Percentiles rank a stretch among this genome's conserved stretches.
Conservation (phyloP, 23 red algal species). For the Gracilariopsis chorda region DNA sequence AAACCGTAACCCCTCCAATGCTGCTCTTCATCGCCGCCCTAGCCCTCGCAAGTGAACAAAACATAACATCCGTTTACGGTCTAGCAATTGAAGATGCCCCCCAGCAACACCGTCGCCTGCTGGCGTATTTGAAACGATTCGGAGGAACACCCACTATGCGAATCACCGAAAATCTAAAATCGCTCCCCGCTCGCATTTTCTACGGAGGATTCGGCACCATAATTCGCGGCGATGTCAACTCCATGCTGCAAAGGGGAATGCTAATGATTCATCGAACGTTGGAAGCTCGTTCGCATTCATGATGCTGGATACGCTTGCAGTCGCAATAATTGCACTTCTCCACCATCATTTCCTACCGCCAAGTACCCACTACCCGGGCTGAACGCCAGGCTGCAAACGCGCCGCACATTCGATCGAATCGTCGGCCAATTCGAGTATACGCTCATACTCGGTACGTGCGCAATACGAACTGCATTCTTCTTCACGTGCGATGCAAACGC, state of each 20-base stretch:
- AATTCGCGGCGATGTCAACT: slow-evolving; percentile 37
- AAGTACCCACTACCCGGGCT: slow-evolving; percentile 67
- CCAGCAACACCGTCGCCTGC: slow-evolving; percentile 41
- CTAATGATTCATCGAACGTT: slow-evolving; percentile 16
- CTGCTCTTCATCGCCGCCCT: slow-evolving; percentile 56
- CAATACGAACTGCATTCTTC: slow-evolving; percentile 68
- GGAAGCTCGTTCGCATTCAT: not conserved
- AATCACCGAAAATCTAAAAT: slow-evolving; percentile 9
- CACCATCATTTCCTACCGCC: slow-evolving; percentile 74
- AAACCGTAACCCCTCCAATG: slow-evolving; percentile 32
- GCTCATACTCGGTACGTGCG: slow-evolving; percentile 45
- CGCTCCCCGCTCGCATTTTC: slow-evolving; percentile 37
- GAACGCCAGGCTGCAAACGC: slow-evolving; percentile 39
- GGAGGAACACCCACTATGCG: slow-evolving; percentile 18
- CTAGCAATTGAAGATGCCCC: slow-evolving; percentile 61
- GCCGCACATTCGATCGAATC: slow-evolving; percentile 19
- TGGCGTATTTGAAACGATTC: slow-evolving; percentile 51
- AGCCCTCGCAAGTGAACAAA: slow-evolving; percentile 8
- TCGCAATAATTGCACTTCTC: slow-evolving; percentile 70
- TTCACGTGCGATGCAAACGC: slow-evolving; percentile 57
- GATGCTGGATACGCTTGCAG: slow-evolving; percentile 54
- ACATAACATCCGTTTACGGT: slow-evolving; percentile 37
- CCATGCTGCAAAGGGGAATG: slow-evolving; percentile 33
- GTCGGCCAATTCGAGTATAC: slow-evolving; percentile 88
- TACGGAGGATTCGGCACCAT: slow-evolving; percentile 66